Evolutionary conservation across 371 early-diverging fungal species (phyloP).

Genomic region (Conidiobolus incongruus): DNA sequence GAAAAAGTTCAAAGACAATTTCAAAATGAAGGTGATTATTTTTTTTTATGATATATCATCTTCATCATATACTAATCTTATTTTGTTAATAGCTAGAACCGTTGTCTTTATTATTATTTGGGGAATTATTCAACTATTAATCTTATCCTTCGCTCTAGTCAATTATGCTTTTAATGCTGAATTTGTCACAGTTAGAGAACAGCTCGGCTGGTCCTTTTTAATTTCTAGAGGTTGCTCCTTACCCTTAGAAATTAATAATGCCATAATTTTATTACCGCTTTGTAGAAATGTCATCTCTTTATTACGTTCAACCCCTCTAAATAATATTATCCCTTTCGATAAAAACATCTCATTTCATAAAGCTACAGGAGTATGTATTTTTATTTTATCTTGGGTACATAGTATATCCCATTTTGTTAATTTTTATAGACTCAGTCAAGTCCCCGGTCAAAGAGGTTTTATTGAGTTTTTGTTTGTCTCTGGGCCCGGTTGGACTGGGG

Average conservation of each 20-base stretch:
- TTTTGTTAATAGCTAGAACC: background rate
- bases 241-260: slow-evolving; percentile 3
- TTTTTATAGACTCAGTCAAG: slow-evolving; percentile 20
- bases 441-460: slow-evolving; percentile 8
- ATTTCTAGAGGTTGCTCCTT: slow-evolving; percentile 1
- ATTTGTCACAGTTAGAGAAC: background rate
- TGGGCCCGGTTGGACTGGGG: slow-evolving; percentile 60
- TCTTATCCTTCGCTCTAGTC: slow-evolving; percentile 3
- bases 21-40: background rate
- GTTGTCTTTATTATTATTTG: slow-evolving; percentile 1
- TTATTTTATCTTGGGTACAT: slow-evolving; percentile 52
- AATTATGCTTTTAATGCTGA: slow-evolving; percentile 2
- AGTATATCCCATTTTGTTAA: slow-evolving; percentile 48
- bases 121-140: slow-evolving; percentile 1
- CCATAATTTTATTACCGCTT: slow-evolving; percentile 49
- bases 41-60: no score
- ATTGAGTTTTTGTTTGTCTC: slow-evolving; percentile 20
- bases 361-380: slow-evolving; percentile 45
- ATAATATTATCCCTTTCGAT: slow-evolving; percentile 60
- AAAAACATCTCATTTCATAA: slow-evolving; percentile 66
- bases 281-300: slow-evolving; percentile 56
- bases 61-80: background rate
- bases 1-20: background rate
- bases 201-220: background rate
- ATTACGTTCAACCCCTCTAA: slow-evolving; percentile 45